phyloP scores from a whole-genome alignment of 2,329 filamentous ascomycete genomes.

The Aspergillus thermomutatus region DNA sequence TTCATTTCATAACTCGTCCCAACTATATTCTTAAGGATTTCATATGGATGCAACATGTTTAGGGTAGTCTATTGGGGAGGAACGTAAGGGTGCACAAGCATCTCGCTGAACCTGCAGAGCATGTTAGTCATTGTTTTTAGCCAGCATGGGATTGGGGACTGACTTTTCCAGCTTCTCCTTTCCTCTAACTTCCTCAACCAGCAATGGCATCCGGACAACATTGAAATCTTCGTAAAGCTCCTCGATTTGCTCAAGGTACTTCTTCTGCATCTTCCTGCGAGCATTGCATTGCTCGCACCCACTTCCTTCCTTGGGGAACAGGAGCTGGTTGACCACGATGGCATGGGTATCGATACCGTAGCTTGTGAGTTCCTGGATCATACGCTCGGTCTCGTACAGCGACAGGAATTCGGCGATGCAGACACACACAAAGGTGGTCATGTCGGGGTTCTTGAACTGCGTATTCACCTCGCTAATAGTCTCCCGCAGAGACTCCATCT shows the following conservation, averaged over 20 bases:
- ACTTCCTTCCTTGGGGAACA: slow-evolving; percentile 83
- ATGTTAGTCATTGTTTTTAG: slow-evolving; percentile 11
- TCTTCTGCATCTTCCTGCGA: slow-evolving; percentile 96
- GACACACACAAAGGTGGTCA: slow-evolving; percentile 97
- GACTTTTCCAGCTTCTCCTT: slow-evolving; percentile 89
- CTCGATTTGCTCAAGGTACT: slow-evolving; percentile 97
- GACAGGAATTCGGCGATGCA: slow-evolving; percentile 97
- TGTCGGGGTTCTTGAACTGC: slow-evolving; percentile 94
- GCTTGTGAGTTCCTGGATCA: slow-evolving; percentile 95
- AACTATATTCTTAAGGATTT: slow-evolving; percentile 15
- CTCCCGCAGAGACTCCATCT: slow-evolving; percentile 88
- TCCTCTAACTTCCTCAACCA: slow-evolving; percentile 92
- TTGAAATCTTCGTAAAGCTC: slow-evolving; percentile 99
- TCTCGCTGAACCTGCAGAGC: slow-evolving; percentile 45
- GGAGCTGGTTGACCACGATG: slow-evolving; percentile 96
- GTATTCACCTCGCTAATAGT: slow-evolving; percentile 95
- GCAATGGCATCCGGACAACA: slow-evolving; percentile 94
- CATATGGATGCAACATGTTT: slow-evolving; percentile 12
- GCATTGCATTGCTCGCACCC: slow-evolving; percentile 94
- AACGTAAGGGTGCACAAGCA: slow-evolving; percentile 48
- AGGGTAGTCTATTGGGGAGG: slow-evolving; percentile 38
- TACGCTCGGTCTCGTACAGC: slow-evolving; percentile 97
- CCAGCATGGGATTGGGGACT: slow-evolving; percentile 17
- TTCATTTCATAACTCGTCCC: slow-evolving; percentile 37
- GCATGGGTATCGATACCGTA: slow-evolving; percentile 95